Percentiles rank a stretch among this genome's conserved stretches.
These are phyloP conservation scores for Pseudoneurospora amorphoporcata DNA, from an alignment of 495 filamentous ascomycete species.

Conservation along the genomic window DNA sequence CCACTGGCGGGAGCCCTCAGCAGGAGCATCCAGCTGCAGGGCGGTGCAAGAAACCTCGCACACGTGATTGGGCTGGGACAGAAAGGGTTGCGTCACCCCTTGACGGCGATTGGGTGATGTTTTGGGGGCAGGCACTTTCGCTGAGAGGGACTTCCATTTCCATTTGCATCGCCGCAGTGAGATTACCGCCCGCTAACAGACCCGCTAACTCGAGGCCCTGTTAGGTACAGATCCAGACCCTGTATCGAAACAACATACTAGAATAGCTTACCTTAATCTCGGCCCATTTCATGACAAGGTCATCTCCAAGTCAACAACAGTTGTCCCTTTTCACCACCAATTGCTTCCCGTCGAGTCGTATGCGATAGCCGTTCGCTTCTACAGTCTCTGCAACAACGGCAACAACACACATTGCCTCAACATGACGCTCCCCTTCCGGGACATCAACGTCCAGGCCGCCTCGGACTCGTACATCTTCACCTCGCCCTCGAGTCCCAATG, in stretches of 20 bases:
- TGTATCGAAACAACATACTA: background rate
- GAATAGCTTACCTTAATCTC: background rate
- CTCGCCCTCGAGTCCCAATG: conserved; percentile 83
- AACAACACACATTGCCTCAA: conserved; percentile 4
- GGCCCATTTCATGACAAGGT: background rate
- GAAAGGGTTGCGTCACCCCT: background rate
- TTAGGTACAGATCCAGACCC: background rate
- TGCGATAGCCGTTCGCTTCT: background rate
- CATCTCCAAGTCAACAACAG: background rate
- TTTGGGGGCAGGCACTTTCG: background rate
- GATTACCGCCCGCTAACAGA: background rate
- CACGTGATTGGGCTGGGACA: background rate
- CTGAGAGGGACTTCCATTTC: background rate
- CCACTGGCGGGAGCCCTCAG: background rate
- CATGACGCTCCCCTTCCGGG: conserved; percentile 72
- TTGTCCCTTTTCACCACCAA: background rate
- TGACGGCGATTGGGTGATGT: background rate
- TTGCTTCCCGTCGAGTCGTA: background rate
- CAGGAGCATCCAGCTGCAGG: background rate
- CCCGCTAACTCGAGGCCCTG: background rate
- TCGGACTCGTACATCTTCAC: conserved; percentile 90
- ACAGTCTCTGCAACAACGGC: background rate
- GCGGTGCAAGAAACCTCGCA: background rate
- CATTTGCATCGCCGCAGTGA: background rate
- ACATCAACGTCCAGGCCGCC: conserved; percentile 92